Percentiles rank a stretch among this genome's conserved stretches.
Evolutionary conservation across 2,329 filamentous ascomycete species (phyloP).

Genomic region (Hymenoscyphus albidus): DNA sequence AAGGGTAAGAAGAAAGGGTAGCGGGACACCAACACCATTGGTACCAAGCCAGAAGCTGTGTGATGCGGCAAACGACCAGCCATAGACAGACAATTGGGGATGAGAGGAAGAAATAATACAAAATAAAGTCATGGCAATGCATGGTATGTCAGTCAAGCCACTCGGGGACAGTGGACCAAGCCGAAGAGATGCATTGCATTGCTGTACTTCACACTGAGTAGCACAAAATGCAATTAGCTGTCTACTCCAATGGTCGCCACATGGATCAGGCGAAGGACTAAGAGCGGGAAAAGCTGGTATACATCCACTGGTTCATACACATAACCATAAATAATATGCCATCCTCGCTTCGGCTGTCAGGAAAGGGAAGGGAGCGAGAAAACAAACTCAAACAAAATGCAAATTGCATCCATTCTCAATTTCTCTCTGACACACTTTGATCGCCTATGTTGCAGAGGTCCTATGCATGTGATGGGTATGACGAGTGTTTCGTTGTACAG

Average conservation of each 20-base stretch:
- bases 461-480: conserved; percentile 1
- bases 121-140: conserved; percentile 8
- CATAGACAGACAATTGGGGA: conserved; percentile 19
- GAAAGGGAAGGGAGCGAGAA: not conserved
- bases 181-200: conserved; percentile 7
- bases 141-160: conserved; percentile 26
- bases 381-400: not conserved
- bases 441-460: not conserved
- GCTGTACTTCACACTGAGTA: not conserved
- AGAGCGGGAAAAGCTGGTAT: too few relatives aligned
- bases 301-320: not conserved
- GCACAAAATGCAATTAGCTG: not conserved
- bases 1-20: conserved; percentile 1
- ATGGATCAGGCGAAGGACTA: not conserved
- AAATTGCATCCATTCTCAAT: not conserved
- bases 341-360: not conserved
- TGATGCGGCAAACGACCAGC: not conserved
- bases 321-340: not conserved
- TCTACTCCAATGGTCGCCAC: conserved; percentile 1
- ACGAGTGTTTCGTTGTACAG: not conserved
- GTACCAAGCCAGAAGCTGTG: conserved; percentile 13
- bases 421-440: not conserved
- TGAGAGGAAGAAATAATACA: conserved; percentile 10
- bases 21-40: conserved; percentile 11
- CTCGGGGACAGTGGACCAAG: conserved; percentile 13